Evolutionary conservation across 2,329 filamentous ascomycete species (phyloP).

Genomic region (Colletotrichum musae): DNA sequence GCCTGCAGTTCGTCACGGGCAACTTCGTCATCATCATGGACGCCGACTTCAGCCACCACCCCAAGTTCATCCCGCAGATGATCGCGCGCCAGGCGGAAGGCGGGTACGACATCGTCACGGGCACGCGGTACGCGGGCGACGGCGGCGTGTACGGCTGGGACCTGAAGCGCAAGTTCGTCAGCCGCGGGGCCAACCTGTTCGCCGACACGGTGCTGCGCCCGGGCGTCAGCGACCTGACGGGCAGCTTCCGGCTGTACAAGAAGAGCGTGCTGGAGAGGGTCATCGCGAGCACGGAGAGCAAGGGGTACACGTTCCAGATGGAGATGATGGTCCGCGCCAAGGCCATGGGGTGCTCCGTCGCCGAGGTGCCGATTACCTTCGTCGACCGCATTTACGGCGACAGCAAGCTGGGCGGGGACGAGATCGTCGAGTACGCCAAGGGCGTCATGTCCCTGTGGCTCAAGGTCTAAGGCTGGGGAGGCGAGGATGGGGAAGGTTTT

Average conservation of each 20-base stretch:
- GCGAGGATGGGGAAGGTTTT: background rate
- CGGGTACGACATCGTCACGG: slow-evolving; percentile 96
- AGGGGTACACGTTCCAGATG: slow-evolving; percentile 99
- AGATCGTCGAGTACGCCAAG: slow-evolving; percentile 97
- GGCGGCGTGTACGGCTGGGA: slow-evolving; percentile 98
- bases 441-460: slow-evolving; percentile 84
- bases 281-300: slow-evolving; percentile 91
- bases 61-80: slow-evolving; percentile 98
- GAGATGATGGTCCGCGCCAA: slow-evolving; percentile 99
- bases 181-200: slow-evolving; percentile 92
- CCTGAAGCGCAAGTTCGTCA: slow-evolving; percentile 88
- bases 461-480: slow-evolving; percentile 71
- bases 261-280: slow-evolving; percentile 89
- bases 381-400: slow-evolving; percentile 96
- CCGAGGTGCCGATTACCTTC: slow-evolving; percentile 96
- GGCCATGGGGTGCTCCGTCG: slow-evolving; percentile 93
- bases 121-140: slow-evolving; percentile 91
- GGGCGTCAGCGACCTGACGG: slow-evolving; percentile 95
- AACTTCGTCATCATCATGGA: slow-evolving; percentile 99
- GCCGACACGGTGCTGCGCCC: slow-evolving; percentile 94
- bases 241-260: slow-evolving; percentile 96
- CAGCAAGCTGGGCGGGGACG: slow-evolving; percentile 92
- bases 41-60: slow-evolving; percentile 98
- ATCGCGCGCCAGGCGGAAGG: slow-evolving; percentile 82
- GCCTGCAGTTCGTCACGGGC: slow-evolving; percentile 88